Conservation (phyloP, 176 grass and related monocot species). For the Avena eriantha region DNA sequence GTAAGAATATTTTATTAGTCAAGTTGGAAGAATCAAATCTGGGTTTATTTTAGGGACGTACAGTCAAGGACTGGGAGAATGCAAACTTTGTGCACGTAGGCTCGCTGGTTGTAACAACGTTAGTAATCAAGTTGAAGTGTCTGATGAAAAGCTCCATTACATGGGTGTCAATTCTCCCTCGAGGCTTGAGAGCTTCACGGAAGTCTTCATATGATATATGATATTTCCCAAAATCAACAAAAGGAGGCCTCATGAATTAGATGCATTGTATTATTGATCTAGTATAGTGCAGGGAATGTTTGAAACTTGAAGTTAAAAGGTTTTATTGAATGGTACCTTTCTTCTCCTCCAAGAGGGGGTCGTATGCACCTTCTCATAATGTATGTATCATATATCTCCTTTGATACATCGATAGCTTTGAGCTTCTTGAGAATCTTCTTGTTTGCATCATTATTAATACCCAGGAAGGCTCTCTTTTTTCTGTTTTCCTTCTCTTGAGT, state of each 20-base stretch:
- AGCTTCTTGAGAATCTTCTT: neutral
- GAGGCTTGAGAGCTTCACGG: neutral
- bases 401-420: neutral
- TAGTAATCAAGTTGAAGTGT: neutral
- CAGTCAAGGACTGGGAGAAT: neutral
- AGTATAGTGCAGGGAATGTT: no score
- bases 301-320: no score
- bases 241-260: neutral
- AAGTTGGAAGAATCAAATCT: no score
- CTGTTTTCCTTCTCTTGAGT: neutral
- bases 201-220: neutral
- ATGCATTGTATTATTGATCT: no score
- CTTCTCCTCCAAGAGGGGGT: rapidly evolving
- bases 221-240: neutral
- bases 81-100: neutral
- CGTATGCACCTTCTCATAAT: neutral
- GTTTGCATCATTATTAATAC: neutral
- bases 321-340: neutral
- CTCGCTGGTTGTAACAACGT: no score
- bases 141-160: neutral
- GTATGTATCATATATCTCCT: neutral
- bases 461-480: neutral
- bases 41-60: neutral
- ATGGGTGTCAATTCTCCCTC: neutral
- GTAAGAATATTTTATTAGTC: no score